Evolutionary conservation across 306 rosid genomes (phyloP).

Genomic region (Quercus dentata): DNA sequence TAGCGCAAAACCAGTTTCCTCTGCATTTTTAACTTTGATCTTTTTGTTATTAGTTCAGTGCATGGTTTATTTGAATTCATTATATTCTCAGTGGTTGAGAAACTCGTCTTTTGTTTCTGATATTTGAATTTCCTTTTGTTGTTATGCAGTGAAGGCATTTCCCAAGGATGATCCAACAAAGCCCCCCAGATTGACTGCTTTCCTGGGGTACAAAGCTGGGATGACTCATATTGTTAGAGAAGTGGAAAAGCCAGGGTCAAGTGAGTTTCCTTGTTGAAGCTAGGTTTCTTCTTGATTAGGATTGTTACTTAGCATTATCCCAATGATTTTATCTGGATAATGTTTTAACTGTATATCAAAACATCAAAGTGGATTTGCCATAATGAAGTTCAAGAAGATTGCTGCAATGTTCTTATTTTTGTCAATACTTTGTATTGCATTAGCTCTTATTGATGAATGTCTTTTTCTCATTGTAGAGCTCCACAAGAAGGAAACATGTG

Average conservation of each 20-base stretch:
- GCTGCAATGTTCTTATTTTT: background rate
- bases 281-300: background rate
- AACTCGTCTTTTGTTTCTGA: background rate
- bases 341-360: background rate
- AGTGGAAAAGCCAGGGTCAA: conserved; percentile 85
- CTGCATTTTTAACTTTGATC: too few species aligned
- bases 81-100: background rate
- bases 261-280: conserved; percentile 34
- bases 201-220: conserved; percentile 79
- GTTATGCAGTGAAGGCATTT: conserved; percentile 68
- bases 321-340: too few species aligned
- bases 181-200: conserved; percentile 70
- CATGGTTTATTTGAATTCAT: background rate
- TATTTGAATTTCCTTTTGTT: background rate
- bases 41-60: background rate
- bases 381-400: background rate
- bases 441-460: background rate
- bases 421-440: background rate
- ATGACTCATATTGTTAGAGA: conserved; percentile 88
- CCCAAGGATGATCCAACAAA: conserved; percentile 61
- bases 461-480: conserved; percentile 39
- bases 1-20: background rate
- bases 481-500: conserved; percentile 85
- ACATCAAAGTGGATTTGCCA: background rate
- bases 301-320: background rate